Evolutionary conservation across 768 basidiomycete species (phyloP), one percentile per base, ranked within the genome.

Genomic region (Mycena kentingensis): DNA sequence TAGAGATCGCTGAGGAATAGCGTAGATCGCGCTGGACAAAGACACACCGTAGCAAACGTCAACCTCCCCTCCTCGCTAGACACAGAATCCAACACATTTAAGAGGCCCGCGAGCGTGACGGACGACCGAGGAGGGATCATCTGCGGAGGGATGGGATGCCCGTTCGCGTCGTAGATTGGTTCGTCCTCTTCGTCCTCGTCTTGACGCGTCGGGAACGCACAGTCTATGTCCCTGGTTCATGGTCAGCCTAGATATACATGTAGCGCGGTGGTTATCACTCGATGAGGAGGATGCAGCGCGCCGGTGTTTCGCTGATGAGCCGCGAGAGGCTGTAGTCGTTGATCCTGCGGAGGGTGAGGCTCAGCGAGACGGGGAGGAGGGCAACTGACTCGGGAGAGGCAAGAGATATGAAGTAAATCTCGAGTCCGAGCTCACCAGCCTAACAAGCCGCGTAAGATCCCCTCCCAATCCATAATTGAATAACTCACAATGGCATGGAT

Each of bases 81-180:
- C 43, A 90, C 81, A 28, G 90, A 89, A 59, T 91, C 89, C 22
- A 91, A 77, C n/a, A 85, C 84, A 48, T 88, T 88, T 4, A 91
- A 76, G 7, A 92, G 77, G 15, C 89, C 89, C 41, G 84, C 86
- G 35, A 91, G 80, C 19, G 82, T 85, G 25, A 90, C n/a, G n/a
- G 70, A 11, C 41, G 41, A 25, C 41, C 26, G 7, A 24, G 44
- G 44, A 10, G 42, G 42, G 12, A 25, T 21, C 19, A 18, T 12
- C 8, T 10, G 22, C 12, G 19, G 13, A 26, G 42, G 10, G 24
- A 21, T 43, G 42, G 24, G 15, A 10, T 43, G 28, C 13, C 44
- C 15, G 13, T 15, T 46, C 18, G 44, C 25, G 44, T 15, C 25
- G n/a, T 4, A 19, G 6, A 31, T 8, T 18, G 27, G 32, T 34